phyloP scores from a whole-genome alignment of 2,329 filamentous ascomycete species.

The Pseudocercospora vitis region DNA sequence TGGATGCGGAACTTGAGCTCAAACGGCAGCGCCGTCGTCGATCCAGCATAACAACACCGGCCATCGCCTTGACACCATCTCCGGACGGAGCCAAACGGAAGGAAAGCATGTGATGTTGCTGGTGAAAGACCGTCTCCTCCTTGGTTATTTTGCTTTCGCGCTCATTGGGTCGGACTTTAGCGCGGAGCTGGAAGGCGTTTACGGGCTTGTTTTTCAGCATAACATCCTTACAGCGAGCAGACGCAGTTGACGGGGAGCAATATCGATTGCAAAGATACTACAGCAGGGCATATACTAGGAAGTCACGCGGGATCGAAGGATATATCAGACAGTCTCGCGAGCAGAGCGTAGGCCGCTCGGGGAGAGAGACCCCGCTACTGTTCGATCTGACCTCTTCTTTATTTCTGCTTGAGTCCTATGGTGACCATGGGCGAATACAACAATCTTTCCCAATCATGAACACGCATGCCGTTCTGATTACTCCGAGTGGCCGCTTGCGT shows the following conservation, averaged over 20 bases:
- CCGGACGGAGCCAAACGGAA: slow-evolving; percentile 30
- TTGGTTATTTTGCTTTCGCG: not conserved
- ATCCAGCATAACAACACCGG: slow-evolving; percentile 23
- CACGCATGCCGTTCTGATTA: slow-evolving; percentile 21
- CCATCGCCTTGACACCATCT: slow-evolving; percentile 18
- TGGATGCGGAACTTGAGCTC: slow-evolving; percentile 55
- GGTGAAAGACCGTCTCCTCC: not conserved
- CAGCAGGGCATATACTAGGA: no score
- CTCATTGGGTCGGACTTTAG: slow-evolving; percentile 1
- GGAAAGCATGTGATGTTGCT: slow-evolving; percentile 22
- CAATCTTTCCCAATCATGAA: slow-evolving; percentile 23
- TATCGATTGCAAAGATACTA: not conserved
- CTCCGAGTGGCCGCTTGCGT: slow-evolving; percentile 17
- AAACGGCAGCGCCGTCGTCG: slow-evolving; percentile 38
- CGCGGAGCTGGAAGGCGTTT: slow-evolving; percentile 6
- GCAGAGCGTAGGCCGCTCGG: no score
- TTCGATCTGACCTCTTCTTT: not conserved
- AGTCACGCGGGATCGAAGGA: no score
- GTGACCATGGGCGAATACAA: slow-evolving; percentile 23
- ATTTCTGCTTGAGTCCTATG: slow-evolving; percentile 23
- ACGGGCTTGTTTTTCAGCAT: not conserved
- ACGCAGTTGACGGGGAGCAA: not conserved
- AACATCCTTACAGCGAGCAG: not conserved
- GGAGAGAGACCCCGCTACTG: no score
- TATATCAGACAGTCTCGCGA: not conserved